Evolutionary conservation across 805 yeast genomes (phyloP).

Genomic region (Suhomyces sp.): DNA sequence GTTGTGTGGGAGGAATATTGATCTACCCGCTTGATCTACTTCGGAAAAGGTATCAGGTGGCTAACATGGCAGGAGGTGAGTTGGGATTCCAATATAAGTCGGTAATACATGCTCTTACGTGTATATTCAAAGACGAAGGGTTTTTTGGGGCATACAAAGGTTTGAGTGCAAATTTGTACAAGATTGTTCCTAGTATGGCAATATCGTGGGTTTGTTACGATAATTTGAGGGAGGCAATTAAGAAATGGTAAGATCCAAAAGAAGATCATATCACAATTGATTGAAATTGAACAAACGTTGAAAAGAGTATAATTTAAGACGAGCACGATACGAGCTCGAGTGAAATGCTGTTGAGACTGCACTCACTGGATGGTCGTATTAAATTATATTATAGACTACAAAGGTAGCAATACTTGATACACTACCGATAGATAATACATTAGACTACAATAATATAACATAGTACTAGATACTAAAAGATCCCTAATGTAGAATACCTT

Average conservation of each 20-base stretch:
- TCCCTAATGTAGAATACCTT: too few relatives aligned
- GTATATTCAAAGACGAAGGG: conserved; percentile 76
- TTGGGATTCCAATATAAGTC: conserved; percentile 82
- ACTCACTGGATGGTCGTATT: too few relatives aligned
- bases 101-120: conserved; percentile 67
- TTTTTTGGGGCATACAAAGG: conserved; percentile 70
- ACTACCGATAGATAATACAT: too few relatives aligned
- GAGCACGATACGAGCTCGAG: too few relatives aligned
- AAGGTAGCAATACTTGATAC: too few relatives aligned
- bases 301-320: conserved; percentile 2
- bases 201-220: conserved; percentile 91
- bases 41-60: conserved; percentile 87
- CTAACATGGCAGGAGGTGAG: conserved; percentile 73
- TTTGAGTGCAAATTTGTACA: conserved; percentile 75
- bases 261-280: background rate
- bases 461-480: too few relatives aligned
- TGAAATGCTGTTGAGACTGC: too few relatives aligned
- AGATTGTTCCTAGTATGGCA: conserved; percentile 94
- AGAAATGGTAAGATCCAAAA: conserved; percentile 25
- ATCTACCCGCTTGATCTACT: conserved; percentile 91
- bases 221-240: conserved; percentile 50
- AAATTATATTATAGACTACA: too few relatives aligned
- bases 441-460: too few relatives aligned
- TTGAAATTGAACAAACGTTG: conserved; percentile 2
- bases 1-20: conserved; percentile 85